Evolutionary conservation across 139 green algal species (phyloP).

Genomic region (Nannochloris sp.): DNA sequence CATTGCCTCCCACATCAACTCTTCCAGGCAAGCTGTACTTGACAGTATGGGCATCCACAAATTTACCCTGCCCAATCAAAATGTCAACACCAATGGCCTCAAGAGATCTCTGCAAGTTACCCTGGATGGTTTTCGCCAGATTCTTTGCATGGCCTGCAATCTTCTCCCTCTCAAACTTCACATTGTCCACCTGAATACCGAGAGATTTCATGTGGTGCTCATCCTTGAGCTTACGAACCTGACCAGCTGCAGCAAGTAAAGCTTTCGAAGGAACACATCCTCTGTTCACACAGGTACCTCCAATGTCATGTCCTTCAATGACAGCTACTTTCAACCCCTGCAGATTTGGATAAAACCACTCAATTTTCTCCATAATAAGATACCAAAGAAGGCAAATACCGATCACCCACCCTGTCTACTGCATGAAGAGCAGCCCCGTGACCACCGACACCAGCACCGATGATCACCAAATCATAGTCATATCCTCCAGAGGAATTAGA

Average conservation of each 20-base stretch:
- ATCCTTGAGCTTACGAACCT: slow-evolving; percentile 86
- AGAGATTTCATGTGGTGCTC: slow-evolving; percentile 86
- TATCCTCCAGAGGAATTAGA: slow-evolving; percentile 35
- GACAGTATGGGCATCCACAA: slow-evolving; percentile 73
- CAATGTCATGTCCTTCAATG: slow-evolving; percentile 94
- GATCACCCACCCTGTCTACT: slow-evolving; percentile 51
- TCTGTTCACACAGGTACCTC: slow-evolving; percentile 98
- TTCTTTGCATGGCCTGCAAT: slow-evolving; percentile 90
- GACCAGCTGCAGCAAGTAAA: slow-evolving; percentile 89
- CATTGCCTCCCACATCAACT: slow-evolving; percentile 81
- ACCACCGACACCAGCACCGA: slow-evolving; percentile 93
- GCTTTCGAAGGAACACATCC: slow-evolving; percentile 97
- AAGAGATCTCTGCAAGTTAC: slow-evolving; percentile 88
- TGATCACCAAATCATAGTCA: slow-evolving; percentile 99
- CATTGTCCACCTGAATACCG: slow-evolving; percentile 74
- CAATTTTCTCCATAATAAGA: background rate
- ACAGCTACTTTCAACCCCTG: slow-evolving; percentile 93
- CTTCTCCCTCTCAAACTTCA: slow-evolving; percentile 81
- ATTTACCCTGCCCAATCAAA: slow-evolving; percentile 75
- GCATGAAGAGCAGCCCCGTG: slow-evolving; percentile 96
- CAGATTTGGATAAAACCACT: background rate
- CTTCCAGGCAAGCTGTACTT: slow-evolving; percentile 82
- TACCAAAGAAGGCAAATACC: slow-evolving; percentile 39
- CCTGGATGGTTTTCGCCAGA: slow-evolving; percentile 80
- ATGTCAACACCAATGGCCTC: slow-evolving; percentile 94